Base-by-base conservation (phyloP, 108 stramenopile species). In the Nannochloropsis gaditana region DNA sequence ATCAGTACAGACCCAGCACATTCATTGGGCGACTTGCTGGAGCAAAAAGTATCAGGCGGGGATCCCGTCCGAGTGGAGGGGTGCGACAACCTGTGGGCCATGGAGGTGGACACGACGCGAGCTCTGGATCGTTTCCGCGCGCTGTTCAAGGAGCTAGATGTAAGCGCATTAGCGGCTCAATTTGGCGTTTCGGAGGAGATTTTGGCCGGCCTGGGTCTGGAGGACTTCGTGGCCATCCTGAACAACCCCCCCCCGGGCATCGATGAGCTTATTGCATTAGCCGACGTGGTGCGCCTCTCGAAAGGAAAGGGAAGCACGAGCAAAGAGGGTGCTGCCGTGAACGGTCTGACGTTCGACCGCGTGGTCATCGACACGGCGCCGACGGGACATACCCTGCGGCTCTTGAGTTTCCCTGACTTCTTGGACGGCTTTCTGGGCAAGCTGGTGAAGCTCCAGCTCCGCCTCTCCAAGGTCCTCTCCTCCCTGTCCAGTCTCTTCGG, bases 161-260 rank as follows among this genome's bases (percentile, higher is more conserved):
- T 59, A 2, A 86, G 86, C 5, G 83, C 86, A 43, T 83, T 88
- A 11, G 88, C 88, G 41, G 73, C 59, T n/a, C 59, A 73, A 3
- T 73, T 73, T 8, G 59, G 59, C 19, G 15, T 84, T 6, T 73
- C 84, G 73, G 45, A 79, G 43, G 87, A 87, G 15, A 42, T 84
- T 2, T 11, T 90, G 31, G 85, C 83, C 82, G 45, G 81, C 21
- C 50, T 91, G 50, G 90, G 90, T 42, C 82, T 90, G 9, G 79
- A 87, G 9, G 90, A 91, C 45, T 80, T 91, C 41, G 87, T 87
- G 10, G 85, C 82, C n/a, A 83, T 87, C 43, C 89, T 97, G 82
- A 89, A 93, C 41, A 96, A 96, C 92, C 95, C 97, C 45, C 97
- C 97, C 9, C 97, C 97, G 3, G 97, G 97, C 45, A 90, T 97